Evolutionary conservation across 768 basidiomycete species (phyloP), one percentile per base, ranked within the genome.

Genomic region (Cystoderma amianthinum): DNA sequence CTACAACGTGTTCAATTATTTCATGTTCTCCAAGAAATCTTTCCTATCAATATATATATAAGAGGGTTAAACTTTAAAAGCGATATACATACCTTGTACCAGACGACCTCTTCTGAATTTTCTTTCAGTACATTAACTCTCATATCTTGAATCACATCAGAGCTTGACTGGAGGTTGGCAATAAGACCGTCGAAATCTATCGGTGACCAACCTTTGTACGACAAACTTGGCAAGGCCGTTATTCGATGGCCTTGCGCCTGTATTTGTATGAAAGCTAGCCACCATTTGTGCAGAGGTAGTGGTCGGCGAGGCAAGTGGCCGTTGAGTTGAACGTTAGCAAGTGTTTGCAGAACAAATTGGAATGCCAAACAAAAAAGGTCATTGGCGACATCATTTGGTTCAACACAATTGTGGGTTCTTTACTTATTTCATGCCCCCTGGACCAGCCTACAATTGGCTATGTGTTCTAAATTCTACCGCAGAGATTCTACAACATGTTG

Each of bases 1-100:
- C 85, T 23, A 86, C 72, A 13, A 88, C 51, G 49, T 85, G 73
- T 47, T 87, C 87, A 2, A 89, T 58, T 30, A 89, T 87, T 56
- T 89, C 86, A 3, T 79, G 68, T 41, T 88, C 85, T 30, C 70
- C 68, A 33, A 89, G 69, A 55, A 74, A 80, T 44, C 86, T 69
- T 68, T 89, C 85, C 85, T 88, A n/a, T 64, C 48, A 48, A 44
- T 44, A 41, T 39, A 37, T n/a, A 34, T 17, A 42, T 36, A 42
- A 38, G 48, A n/a, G 39, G 45, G 24, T 41, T 13, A 36, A 24
- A 25, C 37, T 16, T 33, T 33, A 16, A n/a, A n/a, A 37, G 28
- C 28, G 21, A 21, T 21, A 16, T 13, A 33, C 10, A 38, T 34
- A 82, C 85, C 71, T 86, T 87, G 59, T 78, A 86, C 85, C 84